Conservation (phyloP, 768 basidiomycete genomes). For the Dioszegia crocea region DNA sequence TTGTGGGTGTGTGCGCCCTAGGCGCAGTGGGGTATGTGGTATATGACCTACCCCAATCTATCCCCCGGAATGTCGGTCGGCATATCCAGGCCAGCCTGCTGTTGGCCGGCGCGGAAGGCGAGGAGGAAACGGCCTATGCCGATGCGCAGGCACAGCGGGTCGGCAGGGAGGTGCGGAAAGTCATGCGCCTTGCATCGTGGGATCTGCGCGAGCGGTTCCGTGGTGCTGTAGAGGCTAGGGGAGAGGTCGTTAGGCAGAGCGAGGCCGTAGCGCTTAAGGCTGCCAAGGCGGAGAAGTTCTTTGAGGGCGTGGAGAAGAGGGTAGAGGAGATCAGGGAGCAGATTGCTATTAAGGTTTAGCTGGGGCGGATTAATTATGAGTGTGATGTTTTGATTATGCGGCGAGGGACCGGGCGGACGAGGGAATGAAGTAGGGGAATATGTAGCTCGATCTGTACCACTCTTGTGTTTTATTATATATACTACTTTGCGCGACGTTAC, state of each 20-base stretch:
- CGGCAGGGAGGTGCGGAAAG: slow-evolving; percentile 83
- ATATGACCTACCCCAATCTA: slow-evolving; percentile 77
- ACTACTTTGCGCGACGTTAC: no score
- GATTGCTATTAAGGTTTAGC: slow-evolving; percentile 3
- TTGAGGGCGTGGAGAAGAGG: slow-evolving; percentile 58
- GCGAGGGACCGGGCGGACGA: no score
- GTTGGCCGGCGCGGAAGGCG: slow-evolving; percentile 29
- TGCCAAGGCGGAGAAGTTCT: slow-evolving; percentile 66
- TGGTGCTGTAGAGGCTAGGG: slow-evolving; percentile 71
- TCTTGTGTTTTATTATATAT: no score
- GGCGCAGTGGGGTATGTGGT: slow-evolving; percentile 61
- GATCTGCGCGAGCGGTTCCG: slow-evolving; percentile 79
- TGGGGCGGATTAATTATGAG: not conserved
- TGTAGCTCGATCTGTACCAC: no score
- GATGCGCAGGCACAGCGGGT: slow-evolving; percentile 67
- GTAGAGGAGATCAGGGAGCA: slow-evolving; percentile 45
- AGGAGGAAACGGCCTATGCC: slow-evolving; percentile 58
- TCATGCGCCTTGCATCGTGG: slow-evolving; percentile 83
- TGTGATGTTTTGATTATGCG: no score
- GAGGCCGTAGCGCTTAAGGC: slow-evolving; percentile 73
- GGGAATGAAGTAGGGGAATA: no score
- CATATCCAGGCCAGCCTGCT: slow-evolving; percentile 66
- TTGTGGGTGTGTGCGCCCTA: slow-evolving; percentile 62
- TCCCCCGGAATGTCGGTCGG: slow-evolving; percentile 84
- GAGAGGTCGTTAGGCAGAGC: slow-evolving; percentile 67